Conservation (phyloP, 129 eudicot species). For the Sambucus nigra region DNA sequence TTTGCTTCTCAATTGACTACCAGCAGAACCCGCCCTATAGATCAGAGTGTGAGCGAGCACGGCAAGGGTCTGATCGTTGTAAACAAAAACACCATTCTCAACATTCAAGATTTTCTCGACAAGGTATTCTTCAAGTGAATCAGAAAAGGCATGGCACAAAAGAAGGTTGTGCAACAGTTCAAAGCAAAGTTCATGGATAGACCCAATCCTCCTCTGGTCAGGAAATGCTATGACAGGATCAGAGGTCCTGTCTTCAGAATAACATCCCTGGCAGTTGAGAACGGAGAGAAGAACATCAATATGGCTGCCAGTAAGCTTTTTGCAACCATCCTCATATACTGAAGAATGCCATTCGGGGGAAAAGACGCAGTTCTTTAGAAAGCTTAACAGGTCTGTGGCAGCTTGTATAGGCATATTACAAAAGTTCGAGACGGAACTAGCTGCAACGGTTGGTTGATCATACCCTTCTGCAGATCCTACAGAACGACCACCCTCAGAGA, state of each 20-base stretch:
- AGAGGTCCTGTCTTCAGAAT: constrained; percentile 42
- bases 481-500: constrained; percentile 90
- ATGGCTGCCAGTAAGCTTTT: constrained; percentile 53
- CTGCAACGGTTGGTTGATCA: constrained; percentile 50
- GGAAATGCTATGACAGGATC: constrained; percentile 33
- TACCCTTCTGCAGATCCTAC: constrained; percentile 79
- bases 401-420: constrained; percentile 73
- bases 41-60: constrained; percentile 63
- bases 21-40: constrained; percentile 48
- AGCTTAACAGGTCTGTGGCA: constrained; percentile 58
- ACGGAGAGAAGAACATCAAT: constrained; percentile 60
- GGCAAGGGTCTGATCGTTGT: constrained; percentile 76
- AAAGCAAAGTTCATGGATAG: constrained; percentile 62
- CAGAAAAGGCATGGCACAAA: constrained; percentile 40
- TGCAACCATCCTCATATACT: constrained; percentile 58
- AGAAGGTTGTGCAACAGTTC: constrained; percentile 67
- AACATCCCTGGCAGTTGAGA: constrained; percentile 47
- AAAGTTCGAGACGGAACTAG: constrained; percentile 40
- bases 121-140: constrained; percentile 60
- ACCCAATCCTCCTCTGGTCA: constrained; percentile 49
- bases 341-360: constrained; percentile 64
- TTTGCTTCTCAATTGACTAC: constrained; percentile 52
- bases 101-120: constrained; percentile 46
- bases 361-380: constrained; percentile 49
- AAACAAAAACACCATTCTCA: constrained; percentile 60